Base-by-base conservation (phyloP, 2,329 filamentous ascomycete genomes). In the Alternaria sp. region DNA sequence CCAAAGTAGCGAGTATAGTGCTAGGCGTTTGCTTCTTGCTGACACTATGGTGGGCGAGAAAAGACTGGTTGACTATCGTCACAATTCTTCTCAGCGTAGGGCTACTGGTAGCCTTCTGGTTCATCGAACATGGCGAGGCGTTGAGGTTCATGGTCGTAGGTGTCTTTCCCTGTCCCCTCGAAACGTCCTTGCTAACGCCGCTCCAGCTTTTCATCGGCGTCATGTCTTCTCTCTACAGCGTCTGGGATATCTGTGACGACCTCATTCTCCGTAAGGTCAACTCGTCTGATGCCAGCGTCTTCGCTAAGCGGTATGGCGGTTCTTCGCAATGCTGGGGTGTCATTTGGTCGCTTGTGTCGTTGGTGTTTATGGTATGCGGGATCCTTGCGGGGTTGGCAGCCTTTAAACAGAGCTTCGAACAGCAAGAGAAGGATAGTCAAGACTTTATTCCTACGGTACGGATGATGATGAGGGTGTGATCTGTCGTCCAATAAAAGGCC, bases 241-340 rank as follows among this genome's bases (percentile, higher is more conserved):
- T 92, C 6, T 94, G 91, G 91, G 91, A 94, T 82, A 94, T 94
- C 69, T 93, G 91, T 79, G 91, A 95, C 74, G 91, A 95, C 70
- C 83, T 94, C 30, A 93, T 95, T 69, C 82, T 93, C 5, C 86
- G 91, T 62, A 94, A 93, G 80, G 90, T 94, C 55, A 93, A 94
- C 78, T 88, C 86, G 21, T 93, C 91, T 5, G 91, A 95, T 74
- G 91, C 91, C 6, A 92, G 89, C 69, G 90, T 93, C 28, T 94
- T 94, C 71, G 91, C 91, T 8, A 85, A 92, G 79, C 85, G 88
- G 21, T 94, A 94, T 70, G 91, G 91, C 11, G 91, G 91, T 36
- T 93, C 90, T 0, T 92, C 90, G 1, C 90, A 91, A 74, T 93
- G 91, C 83, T 93, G 92, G 91, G 91, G 91, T 9, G 83, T 93